A percentile compares a stretch with the other conserved stretches of the same genome.
Conservation (phyloP, 2,329 filamentous ascomycete species). For the Sarocladium strictum region DNA sequence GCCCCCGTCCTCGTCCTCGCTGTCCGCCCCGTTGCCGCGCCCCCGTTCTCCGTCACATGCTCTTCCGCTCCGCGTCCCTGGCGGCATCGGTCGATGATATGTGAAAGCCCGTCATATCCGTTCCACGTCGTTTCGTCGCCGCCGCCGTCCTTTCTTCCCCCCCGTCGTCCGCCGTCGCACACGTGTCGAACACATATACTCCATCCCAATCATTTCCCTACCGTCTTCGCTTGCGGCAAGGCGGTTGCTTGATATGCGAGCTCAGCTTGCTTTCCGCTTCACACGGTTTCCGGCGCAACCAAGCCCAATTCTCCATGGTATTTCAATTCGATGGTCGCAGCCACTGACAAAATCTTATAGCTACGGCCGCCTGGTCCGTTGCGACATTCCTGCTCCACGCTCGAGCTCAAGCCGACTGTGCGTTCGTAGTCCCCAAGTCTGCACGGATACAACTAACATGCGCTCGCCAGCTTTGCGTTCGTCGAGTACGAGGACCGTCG, state of each 20-base stretch:
- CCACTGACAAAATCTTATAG: slow-evolving; percentile 42
- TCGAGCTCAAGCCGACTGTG: slow-evolving; percentile 93
- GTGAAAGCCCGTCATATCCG: slow-evolving; percentile 8
- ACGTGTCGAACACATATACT: slow-evolving; percentile 1
- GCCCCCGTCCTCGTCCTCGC: slow-evolving; percentile 23
- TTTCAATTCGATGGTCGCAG: slow-evolving; percentile 33
- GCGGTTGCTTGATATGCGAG: slow-evolving; percentile 7
- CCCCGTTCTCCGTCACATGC: slow-evolving; percentile 22
- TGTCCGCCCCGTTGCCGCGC: slow-evolving; percentile 30
- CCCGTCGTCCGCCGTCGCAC: slow-evolving; percentile 6
- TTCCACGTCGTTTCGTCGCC: slow-evolving; percentile 8
- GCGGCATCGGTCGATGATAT: neutral
- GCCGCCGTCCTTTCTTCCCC: slow-evolving; percentile 7
- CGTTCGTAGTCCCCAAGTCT: slow-evolving; percentile 31
- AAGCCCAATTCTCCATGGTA: slow-evolving; percentile 18
- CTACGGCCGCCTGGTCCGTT: slow-evolving; percentile 95
- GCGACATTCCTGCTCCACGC: slow-evolving; percentile 93
- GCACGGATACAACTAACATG: neutral
- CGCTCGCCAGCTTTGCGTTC: slow-evolving; percentile 73
- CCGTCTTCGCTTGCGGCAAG: slow-evolving; percentile 3
- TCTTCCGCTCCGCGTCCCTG: slow-evolving; percentile 10
- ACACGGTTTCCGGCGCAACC: slow-evolving; percentile 6
- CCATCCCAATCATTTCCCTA: neutral
- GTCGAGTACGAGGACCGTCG: slow-evolving; percentile 98
- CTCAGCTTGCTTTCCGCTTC: slow-evolving; percentile 3